Conservation (phyloP, 2,329 filamentous ascomycete species). For the Alternaria infectoria region DNA sequence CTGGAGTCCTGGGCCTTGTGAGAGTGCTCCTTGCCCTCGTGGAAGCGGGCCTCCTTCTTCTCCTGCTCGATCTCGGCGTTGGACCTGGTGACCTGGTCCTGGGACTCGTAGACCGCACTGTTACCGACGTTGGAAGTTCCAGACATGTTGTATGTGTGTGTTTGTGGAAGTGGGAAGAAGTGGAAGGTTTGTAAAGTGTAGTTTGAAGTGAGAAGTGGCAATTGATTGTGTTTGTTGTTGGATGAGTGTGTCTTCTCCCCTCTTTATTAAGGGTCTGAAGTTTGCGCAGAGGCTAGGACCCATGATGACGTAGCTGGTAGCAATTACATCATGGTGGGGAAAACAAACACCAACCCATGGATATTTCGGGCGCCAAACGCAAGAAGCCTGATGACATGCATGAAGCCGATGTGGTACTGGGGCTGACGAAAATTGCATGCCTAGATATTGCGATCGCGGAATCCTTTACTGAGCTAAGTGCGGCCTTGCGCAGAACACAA, state of each 20-base stretch:
- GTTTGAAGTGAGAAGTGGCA: neutral
- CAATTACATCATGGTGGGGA: conserved; percentile 37
- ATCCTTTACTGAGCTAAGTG: neutral
- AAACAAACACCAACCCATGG: conserved; percentile 12
- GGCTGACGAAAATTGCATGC: conserved; percentile 2
- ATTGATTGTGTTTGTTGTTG: neutral
- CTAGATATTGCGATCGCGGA: neutral
- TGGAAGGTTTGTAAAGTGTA: neutral
- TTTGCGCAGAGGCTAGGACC: conserved; percentile 14
- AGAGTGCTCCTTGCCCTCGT: conserved; percentile 74
- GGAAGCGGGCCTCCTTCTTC: conserved; percentile 64
- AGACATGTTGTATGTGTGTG: conserved; percentile 51
- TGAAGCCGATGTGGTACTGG: conserved; percentile 7
- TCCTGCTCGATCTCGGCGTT: conserved; percentile 60
- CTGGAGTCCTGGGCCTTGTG: conserved; percentile 75
- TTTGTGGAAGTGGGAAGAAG: neutral
- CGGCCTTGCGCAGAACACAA: neutral
- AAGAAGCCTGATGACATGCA: conserved; percentile 16
- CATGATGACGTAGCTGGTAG: conserved; percentile 29
- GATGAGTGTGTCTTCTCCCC: conserved; percentile 2
- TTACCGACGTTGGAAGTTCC: conserved; percentile 71
- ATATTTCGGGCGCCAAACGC: conserved; percentile 22
- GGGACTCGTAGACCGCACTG: conserved; percentile 72
- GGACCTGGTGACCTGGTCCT: conserved; percentile 73
- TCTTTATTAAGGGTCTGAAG: conserved; percentile 16